Base-by-base conservation (phyloP, 768 basidiomycete genomes). In the Russula foetens region DNA sequence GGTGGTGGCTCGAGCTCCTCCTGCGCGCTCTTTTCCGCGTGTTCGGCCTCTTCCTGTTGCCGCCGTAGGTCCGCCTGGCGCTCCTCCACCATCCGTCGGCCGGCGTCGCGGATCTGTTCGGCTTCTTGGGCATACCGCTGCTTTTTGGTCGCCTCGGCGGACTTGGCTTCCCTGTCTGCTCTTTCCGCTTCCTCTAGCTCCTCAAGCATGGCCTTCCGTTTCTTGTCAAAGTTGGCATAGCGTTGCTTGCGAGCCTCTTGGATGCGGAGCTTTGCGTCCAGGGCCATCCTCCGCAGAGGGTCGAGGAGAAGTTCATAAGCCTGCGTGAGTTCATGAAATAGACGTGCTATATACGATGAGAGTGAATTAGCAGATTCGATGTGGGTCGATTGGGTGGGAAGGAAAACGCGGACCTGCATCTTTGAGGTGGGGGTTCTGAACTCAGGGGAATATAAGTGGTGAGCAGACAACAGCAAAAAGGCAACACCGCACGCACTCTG, bases 301-400 rank as follows among this genome's bases (percentile, higher is more conserved):
- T 92, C 91, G 58, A 92, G 84, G 7, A 93, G 76, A 2, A 91
- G 76, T 69, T 91, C 85, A 67, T 90, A 88, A 0, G 90, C 88
- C 61, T 84, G 83, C 57, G 86, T 92, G 51, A 93, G 81, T 58
- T 88, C 88, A 69, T 93, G 90, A 68, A 93, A 92, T 69, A 90
- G 88, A 58, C 84, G 80, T 15, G 58, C 65, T 66, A 21, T 24
- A 29, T 15, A 7, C 7, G 28, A 53, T 26, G 26, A 39, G 23
- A 45, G 54, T 24, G 19, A 15, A 4, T 2, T 87, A 87, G 83
- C 43, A n/a, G 47, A 23, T 59, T 19, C 6, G 31, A 33, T 12
- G 7, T 12, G 5, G 7, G 53, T 21, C 19, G 39, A 41, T 41
- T 19, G 43, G 23, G 4, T 47, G 17, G 46, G 28, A 17, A 33